A percentile compares a stretch with the other conserved stretches of the same genome.
These are phyloP conservation scores for Cucurbitaria berberidis DNA, from an alignment of 2,329 filamentous ascomycete species.

Conservation along the genomic window DNA sequence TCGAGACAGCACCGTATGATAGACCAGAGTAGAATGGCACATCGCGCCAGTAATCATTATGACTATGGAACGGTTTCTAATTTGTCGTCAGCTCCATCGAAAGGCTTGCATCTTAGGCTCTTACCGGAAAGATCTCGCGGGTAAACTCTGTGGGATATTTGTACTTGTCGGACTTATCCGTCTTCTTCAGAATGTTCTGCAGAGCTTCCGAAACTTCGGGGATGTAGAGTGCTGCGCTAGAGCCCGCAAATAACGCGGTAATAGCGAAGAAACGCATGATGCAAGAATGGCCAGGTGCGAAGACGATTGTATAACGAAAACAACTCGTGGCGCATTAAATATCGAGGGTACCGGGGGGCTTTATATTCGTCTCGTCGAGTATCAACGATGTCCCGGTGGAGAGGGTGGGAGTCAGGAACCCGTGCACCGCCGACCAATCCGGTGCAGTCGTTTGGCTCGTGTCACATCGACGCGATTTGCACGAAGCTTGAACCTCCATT, in stretches of 20 bases:
- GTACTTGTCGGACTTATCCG: conserved; percentile 59
- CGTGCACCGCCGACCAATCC: conserved; percentile 28
- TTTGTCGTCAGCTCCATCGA: neutral
- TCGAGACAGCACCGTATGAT: conserved; percentile 62
- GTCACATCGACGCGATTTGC: neutral
- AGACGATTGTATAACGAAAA: conserved; percentile 1
- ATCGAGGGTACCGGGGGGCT: neutral
- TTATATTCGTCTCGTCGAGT: conserved; percentile 16
- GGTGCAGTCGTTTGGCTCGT: neutral
- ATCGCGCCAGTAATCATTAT: conserved; percentile 66
- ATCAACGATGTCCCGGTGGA: conserved; percentile 30
- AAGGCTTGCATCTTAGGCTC: conserved; percentile 8
- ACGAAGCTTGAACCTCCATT: neutral
- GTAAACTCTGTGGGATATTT: conserved; percentile 68
- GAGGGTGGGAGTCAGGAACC: conserved; percentile 17
- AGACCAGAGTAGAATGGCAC: conserved; percentile 60
- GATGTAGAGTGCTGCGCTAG: conserved; percentile 39
- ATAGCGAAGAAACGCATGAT: conserved; percentile 30
- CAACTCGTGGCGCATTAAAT: conserved; percentile 1
- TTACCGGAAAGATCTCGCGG: conserved; percentile 63
- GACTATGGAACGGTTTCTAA: conserved; percentile 60
- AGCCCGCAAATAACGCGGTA: conserved; percentile 20
- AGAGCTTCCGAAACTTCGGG: conserved; percentile 53
- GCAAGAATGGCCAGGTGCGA: neutral
- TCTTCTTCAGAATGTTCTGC: conserved; percentile 63